phyloP scores from a whole-genome alignment of 495 filamentous ascomycete species.

The Collariella sp. region DNA sequence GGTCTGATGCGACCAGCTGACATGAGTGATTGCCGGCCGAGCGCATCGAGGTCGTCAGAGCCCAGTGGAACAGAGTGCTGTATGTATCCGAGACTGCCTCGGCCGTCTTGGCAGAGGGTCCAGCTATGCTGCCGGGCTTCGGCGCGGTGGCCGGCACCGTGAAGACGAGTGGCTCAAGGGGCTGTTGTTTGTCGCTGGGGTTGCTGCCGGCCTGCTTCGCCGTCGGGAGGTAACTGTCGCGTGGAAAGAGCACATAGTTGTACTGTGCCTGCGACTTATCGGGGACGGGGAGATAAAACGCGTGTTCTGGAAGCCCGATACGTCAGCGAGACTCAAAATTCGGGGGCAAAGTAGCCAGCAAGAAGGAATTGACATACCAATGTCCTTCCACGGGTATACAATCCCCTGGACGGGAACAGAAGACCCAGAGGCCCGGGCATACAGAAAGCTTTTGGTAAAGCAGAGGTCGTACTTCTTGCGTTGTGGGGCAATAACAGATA shows the following conservation, averaged over 20 bases:
- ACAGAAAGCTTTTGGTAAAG: slow-evolving; percentile 56
- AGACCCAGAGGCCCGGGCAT: slow-evolving; percentile 56
- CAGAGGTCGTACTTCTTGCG: slow-evolving; percentile 86
- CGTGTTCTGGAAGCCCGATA: slow-evolving; percentile 48
- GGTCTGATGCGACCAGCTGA: slow-evolving; percentile 57
- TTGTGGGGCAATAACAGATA: slow-evolving; percentile 72
- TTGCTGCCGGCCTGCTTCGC: slow-evolving; percentile 21
- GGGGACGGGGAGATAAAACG: slow-evolving; percentile 76
- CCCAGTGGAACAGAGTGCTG: slow-evolving; percentile 52
- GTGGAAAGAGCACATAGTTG: slow-evolving; percentile 84
- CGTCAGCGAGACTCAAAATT: neutral
- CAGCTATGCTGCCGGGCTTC: slow-evolving; percentile 50
- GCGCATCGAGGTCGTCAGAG: slow-evolving; percentile 53
- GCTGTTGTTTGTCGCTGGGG: slow-evolving; percentile 22
- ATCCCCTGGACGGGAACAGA: slow-evolving; percentile 62
- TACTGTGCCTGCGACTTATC: slow-evolving; percentile 83
- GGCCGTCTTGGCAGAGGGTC: slow-evolving; percentile 35
- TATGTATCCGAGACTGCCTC: slow-evolving; percentile 52
- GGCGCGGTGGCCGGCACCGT: slow-evolving; percentile 66
- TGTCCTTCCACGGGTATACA: slow-evolving; percentile 54
- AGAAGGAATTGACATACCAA: slow-evolving; percentile 52
- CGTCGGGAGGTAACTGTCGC: slow-evolving; percentile 44
- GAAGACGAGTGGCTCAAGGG: slow-evolving; percentile 70
- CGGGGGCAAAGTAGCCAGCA: neutral
- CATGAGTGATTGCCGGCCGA: slow-evolving; percentile 45